phyloP scores from a whole-genome alignment of 805 yeast genomes.

The Starmerella gropengiesseri region DNA sequence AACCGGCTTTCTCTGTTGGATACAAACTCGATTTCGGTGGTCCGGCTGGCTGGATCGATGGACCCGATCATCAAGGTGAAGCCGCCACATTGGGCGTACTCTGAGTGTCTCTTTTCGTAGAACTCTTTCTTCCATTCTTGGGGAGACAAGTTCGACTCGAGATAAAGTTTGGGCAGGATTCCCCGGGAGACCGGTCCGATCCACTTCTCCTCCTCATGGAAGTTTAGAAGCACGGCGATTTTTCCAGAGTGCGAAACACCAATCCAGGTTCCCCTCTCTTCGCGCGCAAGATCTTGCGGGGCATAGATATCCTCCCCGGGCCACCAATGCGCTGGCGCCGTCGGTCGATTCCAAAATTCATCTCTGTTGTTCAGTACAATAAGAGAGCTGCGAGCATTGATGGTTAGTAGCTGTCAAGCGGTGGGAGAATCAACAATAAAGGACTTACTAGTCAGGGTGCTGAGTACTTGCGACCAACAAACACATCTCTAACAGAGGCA shows the following conservation, averaged over 20 bases:
- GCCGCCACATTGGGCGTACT: constrained; percentile 24
- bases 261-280: constrained; percentile 85
- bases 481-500: constrained; percentile 49
- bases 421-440: too few relatives aligned
- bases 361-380: constrained; percentile 77
- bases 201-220: constrained; percentile 39
- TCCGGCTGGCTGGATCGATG: constrained; percentile 4
- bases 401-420: not conserved
- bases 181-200: constrained; percentile 43
- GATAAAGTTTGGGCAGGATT: constrained; percentile 37
- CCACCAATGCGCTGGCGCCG: constrained; percentile 45
- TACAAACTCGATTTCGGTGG: constrained; percentile 12
- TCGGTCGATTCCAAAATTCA: constrained; percentile 66
- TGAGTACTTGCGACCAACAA: constrained; percentile 55
- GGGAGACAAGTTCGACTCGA: constrained; percentile 32
- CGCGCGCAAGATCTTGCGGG: constrained; percentile 64
- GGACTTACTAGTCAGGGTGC: constrained; percentile 50
- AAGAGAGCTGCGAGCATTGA: constrained; percentile 41
- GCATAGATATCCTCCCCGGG: constrained; percentile 38
- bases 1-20: constrained; percentile 14
- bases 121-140: constrained; percentile 39
- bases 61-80: constrained; percentile 25
- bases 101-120: constrained; percentile 6
- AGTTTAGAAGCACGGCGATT: constrained; percentile 67
- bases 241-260: constrained; percentile 55